Percentiles rank a stretch among this genome's conserved stretches.
These are phyloP conservation scores for Ambrosia trifida DNA, from an alignment of 129 eudicot species.

Conservation along the genomic window DNA sequence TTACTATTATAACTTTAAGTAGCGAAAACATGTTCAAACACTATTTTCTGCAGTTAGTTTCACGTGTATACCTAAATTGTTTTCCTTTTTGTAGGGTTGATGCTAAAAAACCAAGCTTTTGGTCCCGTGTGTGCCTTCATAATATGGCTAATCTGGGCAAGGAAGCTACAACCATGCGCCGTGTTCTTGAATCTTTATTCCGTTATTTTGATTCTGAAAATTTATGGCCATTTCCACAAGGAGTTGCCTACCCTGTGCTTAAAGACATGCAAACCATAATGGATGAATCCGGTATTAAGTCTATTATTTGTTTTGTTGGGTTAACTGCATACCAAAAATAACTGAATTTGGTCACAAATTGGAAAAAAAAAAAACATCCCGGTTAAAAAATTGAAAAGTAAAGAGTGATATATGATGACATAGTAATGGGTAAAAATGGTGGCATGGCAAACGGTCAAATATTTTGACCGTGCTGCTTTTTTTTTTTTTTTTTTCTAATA, in stretches of 20 bases:
- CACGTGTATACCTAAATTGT: not conserved
- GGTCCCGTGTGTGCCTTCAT: slow-evolving; percentile 87
- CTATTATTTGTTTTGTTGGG: not conserved
- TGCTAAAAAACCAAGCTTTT: slow-evolving; percentile 72
- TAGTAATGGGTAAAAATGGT: not conserved
- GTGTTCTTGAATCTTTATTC: slow-evolving; percentile 84
- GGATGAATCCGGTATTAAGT: slow-evolving; percentile 69
- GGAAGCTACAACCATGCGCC: slow-evolving; percentile 93
- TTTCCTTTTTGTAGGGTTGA: slow-evolving; percentile 58
- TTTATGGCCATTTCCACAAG: slow-evolving; percentile 58
- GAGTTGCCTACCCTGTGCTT: slow-evolving; percentile 83
- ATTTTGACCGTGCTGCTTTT: not conserved
- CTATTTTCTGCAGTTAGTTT: not conserved
- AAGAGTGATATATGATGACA: not conserved
- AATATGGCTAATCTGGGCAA: slow-evolving; percentile 90
- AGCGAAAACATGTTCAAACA: not conserved
- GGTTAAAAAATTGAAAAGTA: not conserved
- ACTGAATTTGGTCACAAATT: not conserved
- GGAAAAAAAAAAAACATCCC: not conserved
- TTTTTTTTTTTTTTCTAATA: too few relatives aligned
- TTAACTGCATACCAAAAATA: not conserved
- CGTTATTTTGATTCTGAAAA: slow-evolving; percentile 71
- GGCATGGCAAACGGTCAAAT: not conserved
- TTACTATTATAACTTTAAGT: not conserved
- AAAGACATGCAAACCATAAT: slow-evolving; percentile 75